Conservation (phyloP, 169 alveolate species). For the Plasmodium fragile region DNA sequence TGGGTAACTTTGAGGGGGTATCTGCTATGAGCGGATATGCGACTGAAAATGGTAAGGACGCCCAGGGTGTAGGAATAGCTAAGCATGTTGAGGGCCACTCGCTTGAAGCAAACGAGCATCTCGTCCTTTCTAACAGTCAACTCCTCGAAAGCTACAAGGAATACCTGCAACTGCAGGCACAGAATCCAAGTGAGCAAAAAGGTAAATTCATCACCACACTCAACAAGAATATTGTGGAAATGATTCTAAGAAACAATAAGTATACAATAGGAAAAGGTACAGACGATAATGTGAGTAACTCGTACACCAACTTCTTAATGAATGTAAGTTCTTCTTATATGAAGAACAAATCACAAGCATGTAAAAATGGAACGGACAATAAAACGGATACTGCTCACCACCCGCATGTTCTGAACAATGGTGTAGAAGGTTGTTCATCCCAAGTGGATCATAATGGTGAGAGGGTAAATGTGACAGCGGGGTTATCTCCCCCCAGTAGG, state of each 20-base stretch:
- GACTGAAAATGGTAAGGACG: background rate
- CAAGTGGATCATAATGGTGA: background rate
- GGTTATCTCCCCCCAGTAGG: background rate
- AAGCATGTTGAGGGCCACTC: background rate
- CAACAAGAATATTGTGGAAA: constrained; percentile 36
- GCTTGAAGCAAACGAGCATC: background rate
- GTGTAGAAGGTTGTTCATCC: background rate
- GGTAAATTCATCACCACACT: background rate
- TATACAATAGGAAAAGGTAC: constrained; percentile 1
- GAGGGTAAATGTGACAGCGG: background rate
- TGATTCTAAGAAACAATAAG: constrained; percentile 52
- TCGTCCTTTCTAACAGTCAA: background rate
- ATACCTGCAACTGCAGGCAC: background rate
- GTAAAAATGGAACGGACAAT: background rate
- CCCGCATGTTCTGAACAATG: background rate
- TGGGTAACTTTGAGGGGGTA: background rate
- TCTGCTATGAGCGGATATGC: background rate
- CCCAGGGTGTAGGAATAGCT: background rate
- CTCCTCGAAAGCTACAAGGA: background rate
- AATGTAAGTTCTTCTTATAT: constrained; percentile 40
- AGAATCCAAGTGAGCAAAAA: background rate
- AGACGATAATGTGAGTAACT: background rate
- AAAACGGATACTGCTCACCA: background rate
- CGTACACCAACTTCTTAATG: constrained; percentile 48
- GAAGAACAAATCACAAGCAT: background rate